Conservation (phyloP, 2,329 filamentous ascomycete genomes). For the Stachybotrys echinatus region DNA sequence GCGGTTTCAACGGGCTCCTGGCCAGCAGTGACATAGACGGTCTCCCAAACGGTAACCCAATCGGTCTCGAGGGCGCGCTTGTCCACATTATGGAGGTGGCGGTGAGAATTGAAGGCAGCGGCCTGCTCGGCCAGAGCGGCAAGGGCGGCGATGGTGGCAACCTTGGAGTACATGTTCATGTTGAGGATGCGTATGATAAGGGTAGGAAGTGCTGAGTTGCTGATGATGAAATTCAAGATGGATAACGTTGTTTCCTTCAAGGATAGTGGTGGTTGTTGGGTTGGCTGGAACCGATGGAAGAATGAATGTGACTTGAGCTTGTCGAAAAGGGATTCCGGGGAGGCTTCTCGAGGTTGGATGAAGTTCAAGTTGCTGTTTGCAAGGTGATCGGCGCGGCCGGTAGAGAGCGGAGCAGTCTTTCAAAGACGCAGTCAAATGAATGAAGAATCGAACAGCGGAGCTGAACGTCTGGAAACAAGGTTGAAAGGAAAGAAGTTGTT, state of each 20-base stretch:
- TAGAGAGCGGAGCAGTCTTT: constrained; percentile 36
- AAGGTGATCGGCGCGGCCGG: constrained; percentile 26
- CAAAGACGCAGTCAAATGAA: constrained; percentile 44
- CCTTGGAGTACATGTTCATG: constrained; percentile 34
- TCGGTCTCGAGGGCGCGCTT: constrained; percentile 26
- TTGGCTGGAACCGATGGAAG: neutral
- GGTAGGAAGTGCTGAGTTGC: constrained; percentile 2
- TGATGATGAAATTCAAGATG: constrained; percentile 1
- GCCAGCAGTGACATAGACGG: constrained; percentile 30
- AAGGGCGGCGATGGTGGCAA: constrained; percentile 35
- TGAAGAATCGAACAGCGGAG: constrained; percentile 19
- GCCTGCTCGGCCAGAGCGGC: constrained; percentile 38
- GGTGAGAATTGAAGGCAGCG: constrained; percentile 36
- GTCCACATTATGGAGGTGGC: constrained; percentile 31
- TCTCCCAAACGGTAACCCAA: constrained; percentile 35
- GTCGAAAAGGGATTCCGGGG: neutral
- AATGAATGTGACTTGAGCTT: neutral
- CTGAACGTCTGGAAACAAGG: constrained; percentile 11
- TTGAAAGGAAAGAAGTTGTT: constrained; percentile 16
- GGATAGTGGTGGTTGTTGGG: constrained; percentile 1
- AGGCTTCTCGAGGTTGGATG: neutral
- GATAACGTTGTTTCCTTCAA: neutral
- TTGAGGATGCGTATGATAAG: constrained; percentile 1
- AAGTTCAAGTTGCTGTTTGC: neutral
- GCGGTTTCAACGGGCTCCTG: constrained; percentile 12